These are phyloP conservation scores for Incumbomyces delicatus DNA, from an alignment of 2,329 filamentous ascomycete species.

Conservation along the genomic window DNA sequence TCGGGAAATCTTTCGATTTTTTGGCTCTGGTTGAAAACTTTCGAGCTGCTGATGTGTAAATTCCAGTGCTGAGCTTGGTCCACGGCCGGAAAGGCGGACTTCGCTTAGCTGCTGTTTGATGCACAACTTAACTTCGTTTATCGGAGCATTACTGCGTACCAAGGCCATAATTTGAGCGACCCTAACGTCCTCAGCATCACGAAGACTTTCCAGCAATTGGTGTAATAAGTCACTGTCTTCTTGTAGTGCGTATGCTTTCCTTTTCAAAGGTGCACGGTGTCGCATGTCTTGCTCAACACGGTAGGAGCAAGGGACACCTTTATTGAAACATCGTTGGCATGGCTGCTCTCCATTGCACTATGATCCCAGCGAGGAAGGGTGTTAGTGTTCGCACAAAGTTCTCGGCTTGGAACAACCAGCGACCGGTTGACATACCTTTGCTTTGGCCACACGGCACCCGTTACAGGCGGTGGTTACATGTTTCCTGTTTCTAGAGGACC, in stretches of 20 bases:
- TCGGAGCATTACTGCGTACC: constrained; percentile 23
- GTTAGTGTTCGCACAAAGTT: not conserved
- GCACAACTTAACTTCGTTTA: constrained; percentile 22
- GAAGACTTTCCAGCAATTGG: constrained; percentile 24
- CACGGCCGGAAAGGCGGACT: not conserved
- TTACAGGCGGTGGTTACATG: constrained; percentile 1
- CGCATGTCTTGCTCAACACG: constrained; percentile 28
- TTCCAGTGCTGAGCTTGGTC: constrained; percentile 2
- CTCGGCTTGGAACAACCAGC: not conserved
- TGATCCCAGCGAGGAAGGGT: constrained; percentile 11
- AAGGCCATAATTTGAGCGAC: constrained; percentile 22
- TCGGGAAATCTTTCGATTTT: no score
- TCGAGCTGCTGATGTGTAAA: not conserved
- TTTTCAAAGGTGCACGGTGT: constrained; percentile 29
- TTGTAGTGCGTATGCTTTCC: constrained; percentile 27
- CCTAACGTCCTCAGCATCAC: constrained; percentile 21
- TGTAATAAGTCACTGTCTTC: constrained; percentile 26
- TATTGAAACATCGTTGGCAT: constrained; percentile 27
- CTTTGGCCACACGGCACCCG: not conserved
- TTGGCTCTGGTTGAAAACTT: not conserved
- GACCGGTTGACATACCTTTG: not conserved
- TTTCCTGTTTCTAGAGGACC: not conserved
- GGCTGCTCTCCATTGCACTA: constrained; percentile 28
- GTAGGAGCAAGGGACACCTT: constrained; percentile 26
- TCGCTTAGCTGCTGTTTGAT: constrained; percentile 13